A percentile compares a stretch with the other conserved stretches of the same genome.
Evolutionary conservation across 345 rosid species (phyloP).

Genomic region (Lenwebbia sp.): DNA sequence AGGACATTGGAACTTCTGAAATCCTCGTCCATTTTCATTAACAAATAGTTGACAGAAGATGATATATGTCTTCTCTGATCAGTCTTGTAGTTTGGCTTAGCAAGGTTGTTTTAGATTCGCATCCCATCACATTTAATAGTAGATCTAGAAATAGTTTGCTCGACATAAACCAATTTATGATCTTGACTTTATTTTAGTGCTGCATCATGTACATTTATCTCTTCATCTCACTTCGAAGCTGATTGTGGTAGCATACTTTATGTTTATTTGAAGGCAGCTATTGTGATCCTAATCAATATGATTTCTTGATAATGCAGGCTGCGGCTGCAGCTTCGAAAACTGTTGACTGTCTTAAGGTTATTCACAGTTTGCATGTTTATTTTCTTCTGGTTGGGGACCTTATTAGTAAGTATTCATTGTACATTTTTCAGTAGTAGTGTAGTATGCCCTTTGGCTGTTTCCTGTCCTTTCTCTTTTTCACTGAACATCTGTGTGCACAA

Average conservation of each 20-base stretch:
- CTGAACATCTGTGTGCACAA: neutral
- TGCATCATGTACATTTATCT: neutral
- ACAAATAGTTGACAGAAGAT: neutral
- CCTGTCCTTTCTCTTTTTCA: neutral
- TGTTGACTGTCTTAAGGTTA: constrained; percentile 80
- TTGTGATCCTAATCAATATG: neutral
- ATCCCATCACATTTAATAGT: neutral
- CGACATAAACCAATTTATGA: neutral
- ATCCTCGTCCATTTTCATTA: neutral
- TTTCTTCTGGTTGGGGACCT: constrained; percentile 89
- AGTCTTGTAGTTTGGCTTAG: neutral
- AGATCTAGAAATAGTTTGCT: neutral
- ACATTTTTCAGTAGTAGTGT: neutral
- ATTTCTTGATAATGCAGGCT: neutral
- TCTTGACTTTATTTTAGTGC: neutral
- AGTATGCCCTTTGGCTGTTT: neutral
- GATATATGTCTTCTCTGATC: neutral
- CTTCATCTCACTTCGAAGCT: neutral
- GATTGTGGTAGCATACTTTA: neutral
- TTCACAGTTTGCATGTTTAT: constrained; percentile 85
- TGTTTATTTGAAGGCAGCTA: neutral
- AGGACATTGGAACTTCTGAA: neutral
- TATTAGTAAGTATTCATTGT: constrained; percentile 39
- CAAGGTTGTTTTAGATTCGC: neutral
- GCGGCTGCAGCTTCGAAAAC: constrained; percentile 77